Percentiles rank a stretch among this genome's conserved stretches.
These are phyloP conservation scores for Triglochin maritima DNA, from an alignment of 106 monocot species.

Conservation along the genomic window DNA sequence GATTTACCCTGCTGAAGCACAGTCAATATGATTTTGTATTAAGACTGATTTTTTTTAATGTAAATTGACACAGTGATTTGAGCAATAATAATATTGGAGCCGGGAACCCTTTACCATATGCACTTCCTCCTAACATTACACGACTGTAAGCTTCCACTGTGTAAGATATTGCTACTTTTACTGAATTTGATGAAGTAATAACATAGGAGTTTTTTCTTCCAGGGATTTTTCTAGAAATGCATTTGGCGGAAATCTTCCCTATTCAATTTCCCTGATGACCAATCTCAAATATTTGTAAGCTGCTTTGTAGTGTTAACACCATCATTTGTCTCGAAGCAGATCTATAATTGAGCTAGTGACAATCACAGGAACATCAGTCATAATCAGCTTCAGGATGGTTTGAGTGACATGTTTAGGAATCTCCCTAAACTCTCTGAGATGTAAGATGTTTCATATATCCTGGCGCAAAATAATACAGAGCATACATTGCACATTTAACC, in stretches of 20 bases:
- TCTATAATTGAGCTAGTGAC: no score
- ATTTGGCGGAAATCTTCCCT: conserved; percentile 12
- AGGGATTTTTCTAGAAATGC: conserved; percentile 9
- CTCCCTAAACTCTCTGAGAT: conserved; percentile 2
- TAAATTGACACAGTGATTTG: conserved; percentile 16
- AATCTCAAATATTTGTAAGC: conserved; percentile 12
- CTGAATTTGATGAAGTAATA: not conserved
- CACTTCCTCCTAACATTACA: conserved; percentile 22
- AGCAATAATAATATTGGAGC: conserved; percentile 28
- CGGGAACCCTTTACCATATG: conserved; percentile 16
- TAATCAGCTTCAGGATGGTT: conserved; percentile 9
- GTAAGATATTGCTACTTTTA: not conserved
- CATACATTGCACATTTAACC: no score
- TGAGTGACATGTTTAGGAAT: conserved; percentile 13
- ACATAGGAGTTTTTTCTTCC: not conserved
- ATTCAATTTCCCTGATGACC: conserved; percentile 18
- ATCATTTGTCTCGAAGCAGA: not conserved
- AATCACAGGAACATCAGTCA: conserved; percentile 11
- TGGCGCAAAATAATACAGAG: not conserved
- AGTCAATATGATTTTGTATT: no score
- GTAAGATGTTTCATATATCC: not conserved
- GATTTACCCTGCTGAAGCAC: not conserved
- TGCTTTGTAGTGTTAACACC: not conserved
- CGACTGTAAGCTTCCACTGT: conserved; percentile 12
- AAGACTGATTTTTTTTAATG: no score